Conservation (phyloP, 2,329 filamentous ascomycete species). For the Penicillium sp. region DNA sequence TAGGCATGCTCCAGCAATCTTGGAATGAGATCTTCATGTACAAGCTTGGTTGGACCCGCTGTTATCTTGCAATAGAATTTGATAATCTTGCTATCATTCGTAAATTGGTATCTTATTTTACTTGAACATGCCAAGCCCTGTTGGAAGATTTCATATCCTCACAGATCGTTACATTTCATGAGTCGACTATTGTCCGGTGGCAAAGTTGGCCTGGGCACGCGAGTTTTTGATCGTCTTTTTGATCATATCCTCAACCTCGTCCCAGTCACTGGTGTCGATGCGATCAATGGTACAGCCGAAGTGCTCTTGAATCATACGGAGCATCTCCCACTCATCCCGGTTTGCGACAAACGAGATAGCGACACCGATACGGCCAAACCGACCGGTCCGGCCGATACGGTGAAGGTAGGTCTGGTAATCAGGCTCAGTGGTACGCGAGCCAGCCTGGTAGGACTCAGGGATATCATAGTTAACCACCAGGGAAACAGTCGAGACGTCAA, state of each 20-base stretch:
- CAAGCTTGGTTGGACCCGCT: not conserved
- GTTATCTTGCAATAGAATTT: not conserved
- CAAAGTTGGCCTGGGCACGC: conserved; percentile 43
- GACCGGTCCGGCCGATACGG: conserved; percentile 93
- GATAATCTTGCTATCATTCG: conserved; percentile 6
- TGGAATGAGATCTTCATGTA: too few species aligned
- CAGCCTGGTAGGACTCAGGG: conserved; percentile 62
- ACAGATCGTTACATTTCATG: conserved; percentile 11
- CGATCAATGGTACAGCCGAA: conserved; percentile 80
- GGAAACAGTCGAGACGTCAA: conserved; percentile 87
- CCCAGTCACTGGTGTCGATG: conserved; percentile 86
- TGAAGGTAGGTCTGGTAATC: conserved; percentile 97
- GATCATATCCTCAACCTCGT: conserved; percentile 78
- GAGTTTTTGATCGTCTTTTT: conserved; percentile 72
- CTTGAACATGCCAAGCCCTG: conserved; percentile 5
- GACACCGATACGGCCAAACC: conserved; percentile 94
- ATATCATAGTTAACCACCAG: conserved; percentile 99
- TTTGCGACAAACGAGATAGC: conserved; percentile 94
- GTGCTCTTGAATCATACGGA: conserved; percentile 75
- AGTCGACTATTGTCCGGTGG: not conserved
- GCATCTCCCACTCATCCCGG: conserved; percentile 73
- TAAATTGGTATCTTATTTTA: conserved; percentile 36
- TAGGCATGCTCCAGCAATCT: too few species aligned
- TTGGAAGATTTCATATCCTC: conserved; percentile 8
- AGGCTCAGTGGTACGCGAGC: conserved; percentile 63